Evolutionary conservation across 257 asterid species (phyloP).

Genomic region (Pogostemon cablin): DNA sequence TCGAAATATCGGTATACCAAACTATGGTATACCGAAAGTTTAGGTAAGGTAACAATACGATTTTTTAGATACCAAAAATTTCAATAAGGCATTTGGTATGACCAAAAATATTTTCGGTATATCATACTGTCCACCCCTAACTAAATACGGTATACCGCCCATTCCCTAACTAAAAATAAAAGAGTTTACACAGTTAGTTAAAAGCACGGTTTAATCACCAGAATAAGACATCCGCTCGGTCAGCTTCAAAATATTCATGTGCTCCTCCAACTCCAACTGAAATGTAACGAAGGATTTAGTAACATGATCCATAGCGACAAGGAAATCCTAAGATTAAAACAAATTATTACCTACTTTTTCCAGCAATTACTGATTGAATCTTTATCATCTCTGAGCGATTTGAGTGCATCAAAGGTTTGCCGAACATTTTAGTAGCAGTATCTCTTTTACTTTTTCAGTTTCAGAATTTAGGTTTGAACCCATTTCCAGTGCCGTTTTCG

Average conservation of each 20-base stretch:
- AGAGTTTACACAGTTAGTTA: too few species aligned
- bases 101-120: too few species aligned
- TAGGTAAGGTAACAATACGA: too few species aligned
- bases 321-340: background rate
- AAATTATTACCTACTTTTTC: slow-evolving; percentile 40
- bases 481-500: background rate
- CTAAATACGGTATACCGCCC: too few species aligned
- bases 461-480: slow-evolving; percentile 15
- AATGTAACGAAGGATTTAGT: background rate
- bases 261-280: slow-evolving; percentile 39
- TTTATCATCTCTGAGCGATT: background rate
- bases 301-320: background rate
- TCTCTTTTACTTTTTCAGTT: background rate
- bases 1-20: too few species aligned
- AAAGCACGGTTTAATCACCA: slow-evolving; percentile 11
- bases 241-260: slow-evolving; percentile 20
- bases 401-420: slow-evolving; percentile 23
- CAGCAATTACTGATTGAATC: slow-evolving; percentile 1
- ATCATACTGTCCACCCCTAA: too few species aligned
- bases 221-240: slow-evolving; percentile 15
- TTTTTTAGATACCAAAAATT: too few species aligned
- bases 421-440: slow-evolving; percentile 30
- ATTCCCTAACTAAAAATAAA: too few species aligned
- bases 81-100: too few species aligned
- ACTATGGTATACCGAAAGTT: too few species aligned